Evolutionary conservation across 1,139 yeast genomes (phyloP), one percentile per base, ranked within the genome.

Genomic region (Protomyces lactucae-debilis): DNA sequence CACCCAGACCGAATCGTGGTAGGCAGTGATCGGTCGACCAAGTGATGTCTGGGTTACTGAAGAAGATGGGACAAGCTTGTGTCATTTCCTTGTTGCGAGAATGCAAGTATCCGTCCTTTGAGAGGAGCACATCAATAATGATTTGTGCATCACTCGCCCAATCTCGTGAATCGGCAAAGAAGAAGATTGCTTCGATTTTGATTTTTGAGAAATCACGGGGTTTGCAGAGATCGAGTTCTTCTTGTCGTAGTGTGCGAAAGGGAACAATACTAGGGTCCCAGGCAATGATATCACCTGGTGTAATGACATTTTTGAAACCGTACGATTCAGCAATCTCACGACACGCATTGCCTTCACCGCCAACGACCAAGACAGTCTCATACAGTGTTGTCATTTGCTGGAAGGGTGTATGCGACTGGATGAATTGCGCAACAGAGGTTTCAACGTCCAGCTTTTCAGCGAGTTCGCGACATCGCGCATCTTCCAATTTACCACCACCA

Each of bases 121-220:
- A 85, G 75, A 87, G 79, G 61, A 88, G 79, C 70, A 88, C 78
- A 73, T 88, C 96, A 72, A 88, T 79, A 69, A 88, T 88, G 73
- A 88, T 88, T 74, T 88, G 96, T 76, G 87, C 93, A 75, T 88
- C 95, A 0, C 95, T 82, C 1, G 91, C 92, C 85, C 90, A 82
- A 73, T 93, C 98, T 65, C 96, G 79, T 1, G 98, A 90, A 74
- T 93, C 99, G 74, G 89, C 90, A 75, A 93, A 91, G 54, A 91
- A 92, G 68, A 93, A 77, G 1, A 93, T 80, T 0, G 95, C 95
- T 69, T 90, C 96, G 67, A 91, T 80, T n/a, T 84, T 83, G 64
- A 77, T 77, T 2, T 75, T 61, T 59, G 93, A 95, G 95, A 95
- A 88, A 73, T 87, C 88, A 76, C 95, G 68, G 1, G 72, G 73